Conservation (phyloP, 2,329 filamentous ascomycete species). For the Aureobasidium leucospermi region DNA sequence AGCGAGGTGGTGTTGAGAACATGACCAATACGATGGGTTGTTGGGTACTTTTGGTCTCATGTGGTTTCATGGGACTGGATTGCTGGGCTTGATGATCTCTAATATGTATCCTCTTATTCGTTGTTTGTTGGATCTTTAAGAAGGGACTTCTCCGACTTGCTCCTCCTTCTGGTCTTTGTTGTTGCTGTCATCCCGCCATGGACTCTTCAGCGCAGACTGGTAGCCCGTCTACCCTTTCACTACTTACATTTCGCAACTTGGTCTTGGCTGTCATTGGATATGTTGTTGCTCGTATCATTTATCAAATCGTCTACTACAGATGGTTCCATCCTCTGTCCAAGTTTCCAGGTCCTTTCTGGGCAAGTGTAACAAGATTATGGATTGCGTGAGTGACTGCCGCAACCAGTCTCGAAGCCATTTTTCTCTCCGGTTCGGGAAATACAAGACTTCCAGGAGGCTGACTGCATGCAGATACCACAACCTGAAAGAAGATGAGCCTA, state of each 20-base stretch:
- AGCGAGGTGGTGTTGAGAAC: background rate
- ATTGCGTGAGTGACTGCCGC: constrained; percentile 32
- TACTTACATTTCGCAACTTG: background rate
- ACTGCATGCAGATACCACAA: constrained; percentile 33
- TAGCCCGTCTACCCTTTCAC: background rate
- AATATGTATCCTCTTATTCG: background rate
- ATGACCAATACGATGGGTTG: background rate
- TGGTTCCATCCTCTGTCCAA: constrained; percentile 21
- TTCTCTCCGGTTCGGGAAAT: too few relatives aligned
- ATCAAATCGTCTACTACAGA: constrained; percentile 19
- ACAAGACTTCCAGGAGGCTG: background rate
- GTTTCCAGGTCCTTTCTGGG: constrained; percentile 23
- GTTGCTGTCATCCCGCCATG: background rate
- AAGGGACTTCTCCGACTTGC: background rate
- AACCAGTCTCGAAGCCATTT: background rate
- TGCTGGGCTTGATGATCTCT: background rate
- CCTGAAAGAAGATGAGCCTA: constrained; percentile 39
- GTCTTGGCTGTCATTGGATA: background rate
- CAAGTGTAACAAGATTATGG: constrained; percentile 24
- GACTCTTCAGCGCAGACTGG: background rate
- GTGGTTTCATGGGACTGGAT: background rate
- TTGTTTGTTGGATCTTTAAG: background rate
- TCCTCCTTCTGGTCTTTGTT: background rate
- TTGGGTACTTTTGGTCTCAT: background rate
- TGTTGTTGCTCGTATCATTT: background rate